Conservation (phyloP, 495 filamentous ascomycete genomes). For the Daldinia bambusicola region DNA sequence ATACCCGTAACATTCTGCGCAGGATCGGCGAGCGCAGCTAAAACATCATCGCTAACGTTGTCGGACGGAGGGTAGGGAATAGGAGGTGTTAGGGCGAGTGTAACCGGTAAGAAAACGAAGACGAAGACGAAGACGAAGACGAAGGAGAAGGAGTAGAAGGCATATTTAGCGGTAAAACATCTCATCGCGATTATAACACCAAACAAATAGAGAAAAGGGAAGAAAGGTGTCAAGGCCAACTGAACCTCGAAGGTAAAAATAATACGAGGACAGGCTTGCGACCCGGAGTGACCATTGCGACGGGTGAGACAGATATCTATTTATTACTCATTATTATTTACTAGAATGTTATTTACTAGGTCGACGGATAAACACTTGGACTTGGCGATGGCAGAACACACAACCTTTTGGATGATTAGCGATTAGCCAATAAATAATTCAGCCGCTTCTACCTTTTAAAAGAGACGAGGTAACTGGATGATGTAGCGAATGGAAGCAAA, state of each 20-base stretch:
- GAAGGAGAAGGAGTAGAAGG: background rate
- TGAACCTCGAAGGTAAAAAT: constrained; percentile 4
- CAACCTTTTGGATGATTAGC: background rate
- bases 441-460: background rate
- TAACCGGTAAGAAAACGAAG: constrained; percentile 14
- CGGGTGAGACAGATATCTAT: constrained; percentile 12
- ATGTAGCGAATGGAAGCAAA: background rate
- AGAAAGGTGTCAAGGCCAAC: background rate
- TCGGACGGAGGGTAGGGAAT: constrained; percentile 16
- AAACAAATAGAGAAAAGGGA: background rate
- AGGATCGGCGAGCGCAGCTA: constrained; percentile 34
- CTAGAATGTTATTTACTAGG: background rate
- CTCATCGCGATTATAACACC: constrained; percentile 16
- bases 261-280: background rate
- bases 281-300: background rate
- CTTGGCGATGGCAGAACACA: background rate
- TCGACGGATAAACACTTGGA: constrained; percentile 4
- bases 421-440: background rate
- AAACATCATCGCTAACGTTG: constrained; percentile 15
- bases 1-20: constrained; percentile 16
- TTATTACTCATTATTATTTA: constrained; percentile 26
- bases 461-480: background rate
- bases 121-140: background rate
- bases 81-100: constrained; percentile 24
- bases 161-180: constrained; percentile 1